Base-by-base conservation (phyloP, 2,329 filamentous ascomycete species). In the Orbilia javanica region DNA sequence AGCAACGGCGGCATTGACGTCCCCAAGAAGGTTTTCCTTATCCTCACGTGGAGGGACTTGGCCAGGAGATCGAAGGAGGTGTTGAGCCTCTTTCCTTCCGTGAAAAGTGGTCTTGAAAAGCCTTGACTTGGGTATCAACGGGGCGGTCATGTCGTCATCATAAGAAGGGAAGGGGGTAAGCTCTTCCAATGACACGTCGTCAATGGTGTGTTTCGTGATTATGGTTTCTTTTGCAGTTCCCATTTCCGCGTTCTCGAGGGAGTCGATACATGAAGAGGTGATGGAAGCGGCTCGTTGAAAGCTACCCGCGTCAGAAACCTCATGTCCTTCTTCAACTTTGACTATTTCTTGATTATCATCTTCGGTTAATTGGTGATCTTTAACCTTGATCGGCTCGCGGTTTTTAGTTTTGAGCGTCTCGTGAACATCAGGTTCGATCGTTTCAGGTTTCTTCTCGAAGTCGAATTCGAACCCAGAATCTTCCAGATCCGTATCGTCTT, bases 71-170 rank as follows among this genome's bases (percentile, higher is more conserved):
- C 31, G 55, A 27, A 60, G 20, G 31, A 60, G 20, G 20, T 10
- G 55, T 39, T 42, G 55, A 42, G 34, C 20, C 31, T 6, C 34
- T n/a, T 27, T 8, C 20, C 15, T 60, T 8, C 20, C 34, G 34
- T 42, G 20, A n/a, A 42, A 4, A 8, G 6, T 42, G 10, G 55
- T 60, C 11, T 42, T 13, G 2, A 60, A 60, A 4, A n/a, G 5
- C 18, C 42, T 60, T 27, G 34, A n/a, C 34, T 60, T 60, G 1
- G 55, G 55, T 13, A 60, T 42, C 55, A 60, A 42, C n/a, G 55
- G n/a, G 11, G 34, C 31, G 10, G 34, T 39, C 20, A 60, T 22
- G 11, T 60, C 55, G 10, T 60, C 55, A 4, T 39, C 34, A 13
- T 60, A 20, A 25, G 55, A 34, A 3, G 4, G 20, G 34, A 60